Evolutionary conservation across 495 filamentous ascomycete species (phyloP), one percentile per base, ranked within the genome.

Genomic region (Aspergillus panamensis): DNA sequence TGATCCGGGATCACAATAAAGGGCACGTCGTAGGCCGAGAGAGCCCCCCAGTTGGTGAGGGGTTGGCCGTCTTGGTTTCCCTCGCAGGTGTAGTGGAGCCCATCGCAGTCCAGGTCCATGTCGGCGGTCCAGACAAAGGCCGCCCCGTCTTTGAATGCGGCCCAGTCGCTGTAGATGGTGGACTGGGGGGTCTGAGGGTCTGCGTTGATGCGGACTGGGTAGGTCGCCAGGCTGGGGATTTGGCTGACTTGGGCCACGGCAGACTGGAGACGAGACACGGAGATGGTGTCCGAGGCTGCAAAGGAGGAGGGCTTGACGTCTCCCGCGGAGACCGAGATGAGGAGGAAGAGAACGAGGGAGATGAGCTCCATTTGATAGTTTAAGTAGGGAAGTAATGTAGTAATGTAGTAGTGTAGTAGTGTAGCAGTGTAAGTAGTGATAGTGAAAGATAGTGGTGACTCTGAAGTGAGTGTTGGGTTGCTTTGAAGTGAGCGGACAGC

Each of bases 91-190:
- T 68, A 67, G 47, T 74, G 61, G 7, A 73, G 51, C 5, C 73
- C 73, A 53, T 75, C 73, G 29, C 73, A 75, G 61, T 75, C 73
- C 1, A 72, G 66, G 53, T 75, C 71, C 73, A 75, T 75, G 43
- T 75, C 71, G 8, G 52, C 42, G 9, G 10, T 43, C 16, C 16
- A 51, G 9, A 47, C 35, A 7, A 61, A 50, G 21, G 48, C 54
- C 19, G 20, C 59, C 68, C 71, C 58, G 6, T 66, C 49, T 8
- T 31, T 52, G 45, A 71, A 70, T 0, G 48, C 54, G 0, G 62
- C 55, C 71, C 71, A 75, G 54, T 75, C 73, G 33, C 29, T 51
- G 51, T 62, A 32, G 44, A 62, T 58, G 13, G 54, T 62, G 7
- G 60, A 62, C 5, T 2, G 5, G 25, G 25, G 25, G 7, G 32